phyloP scores from a whole-genome alignment of 805 yeast genomes.

The Candida jianshihensis region DNA sequence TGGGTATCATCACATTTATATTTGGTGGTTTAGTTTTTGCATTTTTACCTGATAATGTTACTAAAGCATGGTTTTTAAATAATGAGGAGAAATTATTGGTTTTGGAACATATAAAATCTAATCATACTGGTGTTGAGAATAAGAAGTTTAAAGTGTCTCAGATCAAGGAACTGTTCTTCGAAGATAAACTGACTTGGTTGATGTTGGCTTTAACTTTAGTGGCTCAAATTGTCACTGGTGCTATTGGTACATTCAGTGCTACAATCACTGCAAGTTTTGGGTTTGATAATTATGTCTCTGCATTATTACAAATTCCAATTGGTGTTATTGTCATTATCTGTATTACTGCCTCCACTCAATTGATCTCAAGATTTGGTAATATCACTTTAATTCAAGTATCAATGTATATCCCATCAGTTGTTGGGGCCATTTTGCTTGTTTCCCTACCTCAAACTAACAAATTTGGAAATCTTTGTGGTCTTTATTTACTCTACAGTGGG shows the following conservation, averaged over 20 bases:
- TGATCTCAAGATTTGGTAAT: conserved; percentile 27
- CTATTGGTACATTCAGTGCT: conserved; percentile 34
- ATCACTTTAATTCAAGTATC: conserved; percentile 28
- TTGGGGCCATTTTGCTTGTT: conserved; percentile 40
- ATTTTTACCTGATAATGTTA: conserved; percentile 44
- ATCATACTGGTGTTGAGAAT: conserved; percentile 43
- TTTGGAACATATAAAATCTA: conserved; percentile 32
- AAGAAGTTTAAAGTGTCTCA: conserved; percentile 34
- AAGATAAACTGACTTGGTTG: conserved; percentile 40
- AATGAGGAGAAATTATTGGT: conserved; percentile 32
- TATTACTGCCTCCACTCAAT: conserved; percentile 31
- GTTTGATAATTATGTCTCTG: conserved; percentile 23
- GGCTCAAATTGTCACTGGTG: conserved; percentile 33
- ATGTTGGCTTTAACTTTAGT: conserved; percentile 34
- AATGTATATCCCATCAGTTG: conserved; percentile 41
- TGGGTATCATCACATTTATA: conserved; percentile 43
- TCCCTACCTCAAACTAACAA: conserved; percentile 27
- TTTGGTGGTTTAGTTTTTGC: conserved; percentile 39
- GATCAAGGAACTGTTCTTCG: conserved; percentile 32
- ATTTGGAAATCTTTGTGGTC: conserved; percentile 39
- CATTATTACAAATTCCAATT: conserved; percentile 45
- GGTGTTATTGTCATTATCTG: conserved; percentile 41
- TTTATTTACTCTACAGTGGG: conserved; percentile 45
- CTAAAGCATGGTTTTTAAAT: conserved; percentile 24
- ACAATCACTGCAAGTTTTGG: conserved; percentile 20